Conservation (phyloP, 75 land plant genomes). For the Cupressus sempervirens region DNA sequence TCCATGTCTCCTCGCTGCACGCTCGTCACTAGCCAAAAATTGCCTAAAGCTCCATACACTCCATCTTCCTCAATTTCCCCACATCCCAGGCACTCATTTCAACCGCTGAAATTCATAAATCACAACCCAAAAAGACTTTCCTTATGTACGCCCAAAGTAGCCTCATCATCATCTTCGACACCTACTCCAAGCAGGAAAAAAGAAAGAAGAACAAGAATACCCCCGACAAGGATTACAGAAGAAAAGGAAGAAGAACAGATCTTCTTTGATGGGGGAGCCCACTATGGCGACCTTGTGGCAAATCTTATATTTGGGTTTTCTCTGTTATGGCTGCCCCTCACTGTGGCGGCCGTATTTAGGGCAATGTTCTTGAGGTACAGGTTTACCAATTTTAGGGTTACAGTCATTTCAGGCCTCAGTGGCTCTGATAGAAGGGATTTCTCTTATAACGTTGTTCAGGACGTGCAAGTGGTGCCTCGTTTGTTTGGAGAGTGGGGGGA, state of each 20-base stretch:
- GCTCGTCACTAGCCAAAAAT: neutral
- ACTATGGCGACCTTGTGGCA: constrained; percentile 83
- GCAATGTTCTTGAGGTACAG: constrained; percentile 80
- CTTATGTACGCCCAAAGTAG: neutral
- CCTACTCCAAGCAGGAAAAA: neutral
- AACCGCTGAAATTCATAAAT: neutral
- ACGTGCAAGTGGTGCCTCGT: constrained; percentile 84
- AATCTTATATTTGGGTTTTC: constrained; percentile 86
- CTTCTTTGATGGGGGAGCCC: constrained; percentile 97
- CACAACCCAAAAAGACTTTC: neutral
- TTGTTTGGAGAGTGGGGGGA: constrained; percentile 97
- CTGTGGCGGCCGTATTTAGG: constrained; percentile 79
- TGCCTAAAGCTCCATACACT: neutral
- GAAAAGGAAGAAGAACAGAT: constrained; percentile 37
- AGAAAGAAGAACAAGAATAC: neutral
- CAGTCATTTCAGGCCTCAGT: constrained; percentile 80
- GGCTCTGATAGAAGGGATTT: constrained; percentile 89
- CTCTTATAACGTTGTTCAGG: constrained; percentile 59
- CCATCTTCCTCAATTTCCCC: neutral
- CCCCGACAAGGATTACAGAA: neutral
- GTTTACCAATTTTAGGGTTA: constrained; percentile 80
- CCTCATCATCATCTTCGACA: neutral
- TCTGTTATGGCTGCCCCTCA: constrained; percentile 82
- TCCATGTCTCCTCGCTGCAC: neutral
- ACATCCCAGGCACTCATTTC: neutral